Base-by-base conservation (phyloP, 164 flowering plant species). In the Vitis labrusca region DNA sequence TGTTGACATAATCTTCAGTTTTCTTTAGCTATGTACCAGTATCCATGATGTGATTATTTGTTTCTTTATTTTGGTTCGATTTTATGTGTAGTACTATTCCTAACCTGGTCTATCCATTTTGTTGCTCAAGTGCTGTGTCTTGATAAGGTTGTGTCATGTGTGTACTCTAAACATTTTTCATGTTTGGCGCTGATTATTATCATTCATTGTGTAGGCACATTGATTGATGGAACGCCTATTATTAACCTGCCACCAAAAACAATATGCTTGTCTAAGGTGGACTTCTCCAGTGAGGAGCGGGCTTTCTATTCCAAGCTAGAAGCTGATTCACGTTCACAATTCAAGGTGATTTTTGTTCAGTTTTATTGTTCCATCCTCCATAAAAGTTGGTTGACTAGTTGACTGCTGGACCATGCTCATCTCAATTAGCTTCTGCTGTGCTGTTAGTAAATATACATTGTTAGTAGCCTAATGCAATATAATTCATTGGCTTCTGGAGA, bases 171-270 rank as follows among this genome's bases (percentile, higher is more conserved):
- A 16, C 14, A 30, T 32, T 23, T 15, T 56, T 16, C 32, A 55
- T 60, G 30, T 58, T 69, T 57, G 62, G 48, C 80, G 48, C 75
- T 79, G 70, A 73, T 77, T 30, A 12, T 68, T 7, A 2, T 70
- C 37, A 12, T 30, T 50, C 48, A 50, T 61, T 79, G 54, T 71
- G 69, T 64, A 93, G 99, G 83, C 57, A 89, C 93, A 23, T 52
- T 84, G 68, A 78, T 93, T 71, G 89, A 91, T 79, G 98, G 98
- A 54, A 72, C 86, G 81, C 99, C 99, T 63, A 89, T 96, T 69
- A 80, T 96, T 50, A 81, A 73, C 12, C 76, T 96, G 68, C 99
- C 99, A 9, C 95, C 98, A 62, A 96, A 93, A 77, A 64, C 78
- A 53, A 65, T 91, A 68, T 10, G 47, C 59, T 76, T 93, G 84